Evolutionary conservation across 805 yeast species (phyloP), one percentile per base, ranked within the genome.

Genomic region (Debaryomyces maramus): DNA sequence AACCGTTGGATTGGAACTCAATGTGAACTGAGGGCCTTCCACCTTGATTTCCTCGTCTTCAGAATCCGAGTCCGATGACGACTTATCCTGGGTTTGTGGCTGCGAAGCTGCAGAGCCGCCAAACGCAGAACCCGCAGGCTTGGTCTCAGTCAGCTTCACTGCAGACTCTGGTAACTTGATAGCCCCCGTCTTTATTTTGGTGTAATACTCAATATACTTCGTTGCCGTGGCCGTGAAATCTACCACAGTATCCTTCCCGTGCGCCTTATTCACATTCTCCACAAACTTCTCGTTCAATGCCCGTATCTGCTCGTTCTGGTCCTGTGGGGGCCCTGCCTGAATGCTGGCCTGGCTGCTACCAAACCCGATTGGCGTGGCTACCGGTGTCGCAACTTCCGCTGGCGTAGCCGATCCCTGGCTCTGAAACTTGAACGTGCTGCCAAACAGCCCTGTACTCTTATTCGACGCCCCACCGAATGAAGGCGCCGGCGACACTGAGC

Each of bases 241-340:
- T 2, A 78, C 79, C 9, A 77, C 63, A 2, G 82, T 73, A 45
- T 77, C 75, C 5, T 64, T 58, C 1, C 47, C 42, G 19, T 75
- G 57, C 8, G 72, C 60, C 18, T 64, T 58, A 29, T 63, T 63
- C 22, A 87, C 55, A 21, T 80, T 69, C 11, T 69, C 69, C 21
- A 72, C 60, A 49, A 87, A 81, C 39, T 72, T 78, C 7, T 73
- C 72, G 56, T 85, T 85, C 53, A 87, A 66, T 1, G 95, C 90
- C 50, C 74, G 78, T 27, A 81, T 53, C 53, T 79, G 79, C 11
- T 70, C 70, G 18, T 73, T 62, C 42, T 63, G 71, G 13, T 68
- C 74, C n/a, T n/a, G n/a, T n/a, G n/a, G n/a, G n/a, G n/a, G n/a
- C 16, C 27, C 21, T 4, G 34, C 27, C 13, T 34, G 18, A 10